Evolutionary conservation across 2,329 filamentous ascomycete species (phyloP), one percentile per base, ranked within the genome.

Genomic region (Drechslerella dactyloides): DNA sequence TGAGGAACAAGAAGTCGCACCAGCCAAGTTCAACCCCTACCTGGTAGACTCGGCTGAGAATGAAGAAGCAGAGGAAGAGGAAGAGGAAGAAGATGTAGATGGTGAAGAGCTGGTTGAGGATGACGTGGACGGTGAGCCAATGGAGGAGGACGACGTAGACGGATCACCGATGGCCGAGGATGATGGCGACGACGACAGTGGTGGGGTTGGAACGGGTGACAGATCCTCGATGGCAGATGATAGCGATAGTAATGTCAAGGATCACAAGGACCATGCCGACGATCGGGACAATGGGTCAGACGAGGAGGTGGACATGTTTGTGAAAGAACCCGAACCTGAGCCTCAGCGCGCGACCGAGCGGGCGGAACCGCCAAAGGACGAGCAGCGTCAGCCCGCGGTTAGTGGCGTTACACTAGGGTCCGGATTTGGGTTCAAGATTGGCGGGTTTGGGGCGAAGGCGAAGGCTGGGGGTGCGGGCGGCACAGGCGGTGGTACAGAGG

Each of bases 151-250:
- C 4, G 73, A 73, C 30, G 57, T 68, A 6, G 73, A 73, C 54
- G 73, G 74, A 48, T 74, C 76, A 23, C 59, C 74, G 15, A 77
- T 77, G 23, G 77, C 75, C 11, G 73, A 77, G 48, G 78, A 78
- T 64, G 77, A 77, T 30, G 78, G 78, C 74, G 78, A 80, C 57
- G 74, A 81, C 13, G 78, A 79, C 61, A 59, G 60, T n/a, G 74
- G 76, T 17, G 37, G 79, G 74, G 77, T 4, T 15, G 37, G 4
- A 4, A 15, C 27, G 15, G 50, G 81, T 33, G 81, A 83, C 72
- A 81, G 81, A 4, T 79, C 81, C 58, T 81, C 81, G 10, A 81
- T 82, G 79, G 80, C 81, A 53, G 82, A 81, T 24, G 80, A 82
- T 30, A 80, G 83, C 15, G 81, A 81, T 48, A 74, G 80, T 4